These are phyloP conservation scores for Hemisphaericaspora xylanilytica DNA, from an alignment of 1,139 yeast genomes.

Conservation along the genomic window DNA sequence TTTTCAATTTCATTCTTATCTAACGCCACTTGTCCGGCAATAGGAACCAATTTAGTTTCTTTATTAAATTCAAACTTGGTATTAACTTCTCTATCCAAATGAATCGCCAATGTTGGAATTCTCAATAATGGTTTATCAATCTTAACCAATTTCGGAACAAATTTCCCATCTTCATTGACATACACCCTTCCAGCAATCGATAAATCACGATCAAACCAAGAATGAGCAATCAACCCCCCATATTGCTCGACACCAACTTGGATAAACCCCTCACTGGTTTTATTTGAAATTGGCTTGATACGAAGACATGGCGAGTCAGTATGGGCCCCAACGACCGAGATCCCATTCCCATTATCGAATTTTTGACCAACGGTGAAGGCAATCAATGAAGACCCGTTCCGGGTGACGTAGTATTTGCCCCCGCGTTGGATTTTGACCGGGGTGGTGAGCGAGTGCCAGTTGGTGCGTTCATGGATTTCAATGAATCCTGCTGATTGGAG, in stretches of 20 bases:
- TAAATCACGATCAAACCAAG: constrained; percentile 92
- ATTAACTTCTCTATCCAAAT: constrained; percentile 74
- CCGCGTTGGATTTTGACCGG: constrained; percentile 41
- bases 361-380: constrained; percentile 80
- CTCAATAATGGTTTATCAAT: constrained; percentile 81
- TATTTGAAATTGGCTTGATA: constrained; percentile 85
- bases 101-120: constrained; percentile 94
- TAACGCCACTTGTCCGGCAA: constrained; percentile 65
- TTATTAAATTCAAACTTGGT: constrained; percentile 84
- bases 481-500: constrained; percentile 62
- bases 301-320: constrained; percentile 93
- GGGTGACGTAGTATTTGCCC: constrained; percentile 73
- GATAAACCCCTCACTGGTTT: constrained; percentile 68
- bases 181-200: constrained; percentile 91
- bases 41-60: constrained; percentile 83
- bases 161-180: constrained; percentile 49
- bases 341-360: constrained; percentile 78
- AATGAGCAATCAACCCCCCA: constrained; percentile 93
- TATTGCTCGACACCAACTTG: constrained; percentile 94
- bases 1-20: constrained; percentile 28
- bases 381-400: constrained; percentile 84
- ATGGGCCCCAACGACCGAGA: constrained; percentile 90
- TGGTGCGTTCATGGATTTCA: constrained; percentile 70
- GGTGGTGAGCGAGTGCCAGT: constrained; percentile 62
- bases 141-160: constrained; percentile 68